A percentile compares a stretch with the other conserved stretches of the same genome.
These are phyloP conservation scores for Bombardia bombarda DNA, from an alignment of 495 filamentous ascomycete species.

Conservation along the genomic window DNA sequence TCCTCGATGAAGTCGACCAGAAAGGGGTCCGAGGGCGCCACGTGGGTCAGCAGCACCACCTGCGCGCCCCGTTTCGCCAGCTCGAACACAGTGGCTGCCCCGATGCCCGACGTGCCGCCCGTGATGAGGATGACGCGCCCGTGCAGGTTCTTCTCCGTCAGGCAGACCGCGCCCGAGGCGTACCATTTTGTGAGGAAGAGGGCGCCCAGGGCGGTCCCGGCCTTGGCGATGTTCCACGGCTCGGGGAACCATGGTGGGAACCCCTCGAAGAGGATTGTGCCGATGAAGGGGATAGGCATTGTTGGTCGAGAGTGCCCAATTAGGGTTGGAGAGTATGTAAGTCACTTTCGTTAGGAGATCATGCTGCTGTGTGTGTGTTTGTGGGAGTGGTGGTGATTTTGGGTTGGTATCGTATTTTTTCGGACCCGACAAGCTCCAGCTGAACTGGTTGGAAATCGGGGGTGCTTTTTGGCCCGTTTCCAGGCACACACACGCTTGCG, in stretches of 20 bases:
- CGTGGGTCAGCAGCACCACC: slow-evolving; percentile 79
- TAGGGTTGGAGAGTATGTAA: background rate
- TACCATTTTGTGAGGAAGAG: slow-evolving; percentile 68
- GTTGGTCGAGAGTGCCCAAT: background rate
- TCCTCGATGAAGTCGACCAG: slow-evolving; percentile 88
- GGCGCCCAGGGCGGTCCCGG: slow-evolving; percentile 47
- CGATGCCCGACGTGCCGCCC: slow-evolving; percentile 91
- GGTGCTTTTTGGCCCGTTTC: too few relatives aligned
- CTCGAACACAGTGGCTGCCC: slow-evolving; percentile 61
- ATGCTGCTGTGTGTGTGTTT: background rate
- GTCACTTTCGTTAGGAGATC: background rate
- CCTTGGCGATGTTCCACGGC: slow-evolving; percentile 51
- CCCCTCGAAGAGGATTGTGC: slow-evolving; percentile 54
- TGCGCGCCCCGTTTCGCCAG: slow-evolving; percentile 83
- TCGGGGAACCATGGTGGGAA: slow-evolving; percentile 56
- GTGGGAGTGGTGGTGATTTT: too few relatives aligned
- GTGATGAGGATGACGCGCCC: slow-evolving; percentile 90
- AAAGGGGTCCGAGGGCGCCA: slow-evolving; percentile 74
- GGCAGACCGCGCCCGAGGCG: slow-evolving; percentile 65
- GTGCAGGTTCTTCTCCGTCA: slow-evolving; percentile 80
- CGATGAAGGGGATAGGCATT: slow-evolving; percentile 79
- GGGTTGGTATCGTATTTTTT: too few relatives aligned
- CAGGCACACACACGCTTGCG: too few relatives aligned
- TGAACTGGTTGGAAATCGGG: too few relatives aligned
- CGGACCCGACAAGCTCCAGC: too few relatives aligned